A percentile compares a stretch with the other conserved stretches of the same genome.
Conservation (phyloP, 2,329 filamentous ascomycete genomes). For the Hortaea sp. region DNA sequence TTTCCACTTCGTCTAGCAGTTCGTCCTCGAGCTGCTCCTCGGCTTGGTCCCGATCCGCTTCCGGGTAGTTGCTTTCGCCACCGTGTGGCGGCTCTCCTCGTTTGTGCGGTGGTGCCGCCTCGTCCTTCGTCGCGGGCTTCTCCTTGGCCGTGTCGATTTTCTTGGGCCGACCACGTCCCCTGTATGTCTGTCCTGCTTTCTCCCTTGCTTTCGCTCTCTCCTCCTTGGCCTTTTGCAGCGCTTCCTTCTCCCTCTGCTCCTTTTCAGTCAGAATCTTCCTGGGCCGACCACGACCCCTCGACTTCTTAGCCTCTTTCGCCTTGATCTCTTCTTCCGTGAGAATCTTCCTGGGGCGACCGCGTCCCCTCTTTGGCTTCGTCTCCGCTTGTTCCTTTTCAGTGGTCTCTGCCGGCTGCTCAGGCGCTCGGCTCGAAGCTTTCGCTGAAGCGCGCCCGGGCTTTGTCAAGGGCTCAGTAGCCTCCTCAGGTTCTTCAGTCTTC, state of each 20-base stretch:
- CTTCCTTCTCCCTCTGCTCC: neutral
- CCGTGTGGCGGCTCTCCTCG: slow-evolving; percentile 19
- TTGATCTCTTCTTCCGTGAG: too few relatives aligned
- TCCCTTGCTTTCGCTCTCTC: slow-evolving; percentile 3
- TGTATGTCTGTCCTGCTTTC: slow-evolving; percentile 8
- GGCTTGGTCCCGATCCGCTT: slow-evolving; percentile 18
- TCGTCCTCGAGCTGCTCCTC: slow-evolving; percentile 22
- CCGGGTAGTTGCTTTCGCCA: slow-evolving; percentile 21
- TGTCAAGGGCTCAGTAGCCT: slow-evolving; percentile 1
- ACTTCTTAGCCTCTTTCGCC: too few relatives aligned
- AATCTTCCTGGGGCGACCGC: too few relatives aligned
- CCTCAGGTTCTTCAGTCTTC: neutral
- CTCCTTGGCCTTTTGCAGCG: neutral
- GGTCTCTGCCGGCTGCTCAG: too few relatives aligned
- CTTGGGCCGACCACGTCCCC: slow-evolving; percentile 16
- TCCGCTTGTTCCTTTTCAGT: too few relatives aligned
- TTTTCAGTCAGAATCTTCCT: too few relatives aligned
- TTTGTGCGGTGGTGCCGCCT: slow-evolving; percentile 15
- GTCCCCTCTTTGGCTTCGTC: too few relatives aligned
- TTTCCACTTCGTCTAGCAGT: slow-evolving; percentile 11
- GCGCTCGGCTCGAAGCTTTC: too few relatives aligned
- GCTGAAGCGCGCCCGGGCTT: slow-evolving; percentile 9
- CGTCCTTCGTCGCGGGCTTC: slow-evolving; percentile 6
- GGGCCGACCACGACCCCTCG: too few relatives aligned
- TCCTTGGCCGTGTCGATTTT: slow-evolving; percentile 2